A percentile compares a stretch with the other conserved stretches of the same genome.
These are phyloP conservation scores for Penicillium egyptiacum DNA, from an alignment of 495 filamentous ascomycete genomes.

Conservation along the genomic window DNA sequence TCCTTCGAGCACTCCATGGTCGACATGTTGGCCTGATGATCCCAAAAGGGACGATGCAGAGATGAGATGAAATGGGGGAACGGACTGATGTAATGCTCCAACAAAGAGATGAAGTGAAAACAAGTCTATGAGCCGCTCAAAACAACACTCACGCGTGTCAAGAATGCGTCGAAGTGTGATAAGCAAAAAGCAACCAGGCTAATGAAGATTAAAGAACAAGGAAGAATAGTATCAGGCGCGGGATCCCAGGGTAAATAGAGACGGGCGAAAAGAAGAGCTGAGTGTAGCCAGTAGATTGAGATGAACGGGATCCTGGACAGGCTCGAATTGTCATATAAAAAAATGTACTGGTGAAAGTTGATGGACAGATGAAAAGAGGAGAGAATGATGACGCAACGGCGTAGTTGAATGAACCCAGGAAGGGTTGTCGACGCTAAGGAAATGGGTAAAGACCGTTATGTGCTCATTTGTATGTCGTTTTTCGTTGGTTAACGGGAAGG, in stretches of 20 bases:
- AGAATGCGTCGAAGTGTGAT: conserved; percentile 38
- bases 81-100: conserved; percentile 18
- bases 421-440: conserved; percentile 52
- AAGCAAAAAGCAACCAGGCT: conserved; percentile 40
- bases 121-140: conserved; percentile 34
- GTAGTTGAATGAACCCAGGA: conserved; percentile 45
- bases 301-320: conserved; percentile 19
- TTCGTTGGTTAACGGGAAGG: conserved; percentile 40
- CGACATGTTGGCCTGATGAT: conserved; percentile 34
- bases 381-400: conserved; percentile 42
- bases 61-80: conserved; percentile 5
- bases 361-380: conserved; percentile 59
- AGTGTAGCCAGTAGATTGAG: conserved; percentile 19
- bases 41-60: conserved; percentile 35
- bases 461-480: conserved; percentile 61
- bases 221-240: conserved; percentile 36
- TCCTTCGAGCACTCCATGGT: conserved; percentile 79
- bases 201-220: conserved; percentile 42
- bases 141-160: conserved; percentile 28
- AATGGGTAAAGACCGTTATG: conserved; percentile 62
- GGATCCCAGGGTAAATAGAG: conserved; percentile 29
- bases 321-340: conserved; percentile 65
- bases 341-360: conserved; percentile 50
- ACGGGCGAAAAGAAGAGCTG: conserved; percentile 25
- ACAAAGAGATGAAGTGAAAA: conserved; percentile 20